Base-by-base conservation (phyloP, 2,329 filamentous ascomycete genomes). In the Ophiostoma sp. region DNA sequence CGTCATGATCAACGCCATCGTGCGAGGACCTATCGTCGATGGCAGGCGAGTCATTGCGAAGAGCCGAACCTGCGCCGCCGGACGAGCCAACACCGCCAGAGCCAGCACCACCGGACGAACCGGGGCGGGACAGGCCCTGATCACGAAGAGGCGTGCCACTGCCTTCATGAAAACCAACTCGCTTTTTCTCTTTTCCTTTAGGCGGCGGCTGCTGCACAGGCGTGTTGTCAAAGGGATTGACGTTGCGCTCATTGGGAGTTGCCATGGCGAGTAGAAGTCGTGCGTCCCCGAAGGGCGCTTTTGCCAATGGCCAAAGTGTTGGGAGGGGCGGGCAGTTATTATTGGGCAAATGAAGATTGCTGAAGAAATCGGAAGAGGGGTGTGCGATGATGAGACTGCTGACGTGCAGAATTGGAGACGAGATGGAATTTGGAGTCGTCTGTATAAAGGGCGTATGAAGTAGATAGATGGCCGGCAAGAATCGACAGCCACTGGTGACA, bases 181-280 rank as follows among this genome's bases (percentile, higher is more conserved):
- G 72, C 72, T 75, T 75, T 70, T 74, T 75, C 41, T 75, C 74
- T 39, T 73, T 74, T 48, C 54, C 52, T 52, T 73, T 74, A 17
- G 62, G 44, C 20, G 62, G 44, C 20, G 44, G 48, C 27, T 27
- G 71, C 36, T 31, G 62, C 23, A 71, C 66, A 8, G 70, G 69
- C 3, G 68, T 52, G 23, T 15, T 36, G 10, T 68, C 70, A 8
- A 68, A 52, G 20, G 65, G 65, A 65, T 69, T 67, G n/a, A 36
- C 35, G 31, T 60, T 65, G 2, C 67, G 62, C 20, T 52, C 48
- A 23, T 60, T 67, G 0, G 72, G 70, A n/a, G 70, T 72, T 8
- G 73, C 66, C 73, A 74, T 74, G 65, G 35, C 41, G 66, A 10
- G 8, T 68, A 13, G n/a, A 8, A 60, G n/a, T 52, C 15, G 36